phyloP scores from a whole-genome alignment of 257 asterid species.

The Fraxinus cuspidata region DNA sequence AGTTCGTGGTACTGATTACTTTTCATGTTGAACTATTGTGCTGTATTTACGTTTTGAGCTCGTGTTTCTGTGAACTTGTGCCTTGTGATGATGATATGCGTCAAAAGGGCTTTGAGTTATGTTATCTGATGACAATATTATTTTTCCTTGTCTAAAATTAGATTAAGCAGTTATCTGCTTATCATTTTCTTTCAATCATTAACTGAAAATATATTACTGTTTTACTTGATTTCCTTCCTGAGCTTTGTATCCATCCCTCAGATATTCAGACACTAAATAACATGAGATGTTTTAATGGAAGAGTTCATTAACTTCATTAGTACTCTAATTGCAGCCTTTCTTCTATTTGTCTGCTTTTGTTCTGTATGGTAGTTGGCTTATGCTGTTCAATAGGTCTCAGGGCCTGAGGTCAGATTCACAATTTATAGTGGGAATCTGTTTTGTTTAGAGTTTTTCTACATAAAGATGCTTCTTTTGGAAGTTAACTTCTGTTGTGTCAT shows the following conservation, averaged over 20 bases:
- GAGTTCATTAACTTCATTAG: too few species aligned
- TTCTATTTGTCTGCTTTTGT: too few species aligned
- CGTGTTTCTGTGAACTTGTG: neutral
- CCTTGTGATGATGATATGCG: neutral
- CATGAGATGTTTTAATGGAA: neutral
- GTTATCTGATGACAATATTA: neutral
- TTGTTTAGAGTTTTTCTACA: neutral
- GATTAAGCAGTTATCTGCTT: neutral
- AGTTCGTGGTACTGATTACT: neutral
- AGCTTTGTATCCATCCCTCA: too few species aligned
- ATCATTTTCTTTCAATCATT: too few species aligned
- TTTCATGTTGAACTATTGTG: neutral
- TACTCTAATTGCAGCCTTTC: neutral
- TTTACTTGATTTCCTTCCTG: neutral
- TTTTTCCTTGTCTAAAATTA: neutral
- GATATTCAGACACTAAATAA: neutral
- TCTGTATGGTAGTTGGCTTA: neutral
- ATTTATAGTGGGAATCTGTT: neutral
- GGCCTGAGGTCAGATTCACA: neutral
- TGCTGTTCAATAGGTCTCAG: neutral
- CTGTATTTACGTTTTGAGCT: neutral
- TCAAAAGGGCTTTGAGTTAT: neutral
- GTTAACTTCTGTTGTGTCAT: neutral
- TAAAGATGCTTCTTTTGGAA: neutral
- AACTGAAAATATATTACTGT: too few species aligned